phyloP scores from a whole-genome alignment of 2,329 filamentous ascomycete species.

The Talaromyces funiculosus region DNA sequence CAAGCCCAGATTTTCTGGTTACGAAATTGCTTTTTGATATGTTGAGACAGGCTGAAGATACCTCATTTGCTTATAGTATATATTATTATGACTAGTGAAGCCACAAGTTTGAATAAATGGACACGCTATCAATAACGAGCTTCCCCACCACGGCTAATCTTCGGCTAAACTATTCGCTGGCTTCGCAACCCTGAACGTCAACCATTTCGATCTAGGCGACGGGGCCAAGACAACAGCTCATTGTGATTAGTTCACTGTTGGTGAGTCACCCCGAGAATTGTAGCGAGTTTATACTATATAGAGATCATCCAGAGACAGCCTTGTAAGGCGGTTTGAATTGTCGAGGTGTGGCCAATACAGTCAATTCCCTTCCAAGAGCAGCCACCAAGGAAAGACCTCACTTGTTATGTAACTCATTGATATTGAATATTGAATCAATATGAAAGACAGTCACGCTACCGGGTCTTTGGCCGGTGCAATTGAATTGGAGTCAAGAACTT shows the following conservation, averaged over 20 bases:
- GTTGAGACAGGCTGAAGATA: not conserved
- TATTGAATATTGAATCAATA: not conserved
- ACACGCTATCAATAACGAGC: not conserved
- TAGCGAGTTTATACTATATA: not conserved
- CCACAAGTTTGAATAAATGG: not conserved
- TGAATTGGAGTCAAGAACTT: not conserved
- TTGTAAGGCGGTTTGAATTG: not conserved
- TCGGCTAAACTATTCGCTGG: not conserved
- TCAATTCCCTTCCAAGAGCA: not conserved
- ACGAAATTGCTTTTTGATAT: conserved; percentile 1
- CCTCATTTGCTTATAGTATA: not conserved
- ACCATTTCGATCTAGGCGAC: not conserved
- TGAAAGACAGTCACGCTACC: not conserved
- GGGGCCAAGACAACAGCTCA: not conserved
- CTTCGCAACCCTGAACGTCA: not conserved
- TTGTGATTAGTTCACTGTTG: not conserved
- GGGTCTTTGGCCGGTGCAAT: not conserved
- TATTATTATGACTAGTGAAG: not conserved
- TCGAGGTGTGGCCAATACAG: not conserved
- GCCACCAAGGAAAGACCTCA: not conserved
- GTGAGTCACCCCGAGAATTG: not conserved
- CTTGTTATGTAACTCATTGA: not conserved
- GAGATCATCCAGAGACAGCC: not conserved
- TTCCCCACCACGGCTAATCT: not conserved
- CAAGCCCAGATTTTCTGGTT: not conserved